Percentiles rank a stretch among this genome's conserved stretches.
Conservation (phyloP, 495 filamentous ascomycete species). For the Geopyxis carbonaria region DNA sequence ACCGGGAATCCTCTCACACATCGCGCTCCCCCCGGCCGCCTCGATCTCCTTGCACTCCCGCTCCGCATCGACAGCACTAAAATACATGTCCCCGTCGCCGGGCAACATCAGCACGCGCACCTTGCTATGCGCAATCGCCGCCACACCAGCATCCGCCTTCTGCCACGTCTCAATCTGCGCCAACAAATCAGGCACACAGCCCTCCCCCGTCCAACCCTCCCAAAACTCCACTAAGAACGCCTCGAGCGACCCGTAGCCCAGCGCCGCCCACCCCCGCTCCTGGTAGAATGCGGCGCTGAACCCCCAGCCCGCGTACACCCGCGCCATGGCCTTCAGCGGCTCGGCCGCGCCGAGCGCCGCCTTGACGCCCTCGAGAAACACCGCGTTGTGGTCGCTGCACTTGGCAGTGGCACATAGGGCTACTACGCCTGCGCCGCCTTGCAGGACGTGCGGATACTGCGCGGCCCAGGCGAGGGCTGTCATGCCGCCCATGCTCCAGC, state of each 20-base stretch:
- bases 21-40: no score
- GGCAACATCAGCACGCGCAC: no score
- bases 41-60: no score
- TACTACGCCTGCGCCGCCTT: conserved; percentile 31
- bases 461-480: conserved; percentile 59
- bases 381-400: conserved; percentile 53
- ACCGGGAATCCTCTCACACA: no score
- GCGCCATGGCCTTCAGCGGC: conserved; percentile 45
- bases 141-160: no score
- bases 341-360: conserved; percentile 41
- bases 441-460: conserved; percentile 53
- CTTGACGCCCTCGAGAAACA: conserved; percentile 58
- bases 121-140: no score
- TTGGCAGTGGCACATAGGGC: conserved; percentile 54
- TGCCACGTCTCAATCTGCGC: no score
- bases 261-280: conserved; percentile 42
- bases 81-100: no score
- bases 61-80: no score
- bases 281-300: conserved; percentile 59
- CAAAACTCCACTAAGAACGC: conserved; percentile 56
- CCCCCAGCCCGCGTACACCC: conserved; percentile 62
- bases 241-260: conserved; percentile 46
- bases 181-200: no score
- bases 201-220: no score
- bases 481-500: no score